Percentiles rank a stretch among this genome's conserved stretches.
Conservation (phyloP, 257 asterid genomes). For the Craterostigma plantagineum region DNA sequence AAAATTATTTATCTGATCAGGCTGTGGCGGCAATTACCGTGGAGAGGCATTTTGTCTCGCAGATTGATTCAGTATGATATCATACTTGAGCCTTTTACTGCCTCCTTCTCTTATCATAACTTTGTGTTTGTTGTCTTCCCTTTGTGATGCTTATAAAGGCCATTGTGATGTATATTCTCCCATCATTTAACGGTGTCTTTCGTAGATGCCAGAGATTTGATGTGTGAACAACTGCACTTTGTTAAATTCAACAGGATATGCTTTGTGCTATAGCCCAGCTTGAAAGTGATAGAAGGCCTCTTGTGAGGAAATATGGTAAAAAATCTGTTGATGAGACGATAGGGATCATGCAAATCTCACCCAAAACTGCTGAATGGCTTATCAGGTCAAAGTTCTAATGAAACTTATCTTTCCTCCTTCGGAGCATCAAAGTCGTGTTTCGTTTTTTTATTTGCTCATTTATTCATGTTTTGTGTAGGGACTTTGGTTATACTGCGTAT, state of each 20-base stretch:
- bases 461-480: constrained; percentile 48
- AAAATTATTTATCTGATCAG: constrained; percentile 20
- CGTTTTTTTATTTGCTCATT: background rate
- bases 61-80: constrained; percentile 66
- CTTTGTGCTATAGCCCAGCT: constrained; percentile 88
- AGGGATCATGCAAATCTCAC: constrained; percentile 76
- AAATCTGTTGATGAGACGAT: constrained; percentile 39
- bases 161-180: too few species aligned
- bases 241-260: constrained; percentile 41
- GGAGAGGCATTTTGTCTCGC: constrained; percentile 64
- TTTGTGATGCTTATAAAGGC: too few species aligned
- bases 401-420: background rate
- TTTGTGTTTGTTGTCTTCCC: too few species aligned
- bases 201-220: too few species aligned
- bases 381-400: constrained; percentile 22
- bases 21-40: constrained; percentile 77
- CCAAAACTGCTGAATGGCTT: constrained; percentile 71
- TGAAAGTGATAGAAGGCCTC: constrained; percentile 72
- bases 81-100: constrained; percentile 1
- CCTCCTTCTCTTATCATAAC: too few species aligned
- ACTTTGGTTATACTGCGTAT: constrained; percentile 43
- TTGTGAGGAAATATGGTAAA: constrained; percentile 41
- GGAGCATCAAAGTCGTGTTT: background rate
- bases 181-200: too few species aligned
- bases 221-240: too few species aligned